Evolutionary conservation across 192 early-diverging fungal genomes (phyloP), one percentile per base, ranked within the genome.

Genomic region (Backusella australiensis): DNA sequence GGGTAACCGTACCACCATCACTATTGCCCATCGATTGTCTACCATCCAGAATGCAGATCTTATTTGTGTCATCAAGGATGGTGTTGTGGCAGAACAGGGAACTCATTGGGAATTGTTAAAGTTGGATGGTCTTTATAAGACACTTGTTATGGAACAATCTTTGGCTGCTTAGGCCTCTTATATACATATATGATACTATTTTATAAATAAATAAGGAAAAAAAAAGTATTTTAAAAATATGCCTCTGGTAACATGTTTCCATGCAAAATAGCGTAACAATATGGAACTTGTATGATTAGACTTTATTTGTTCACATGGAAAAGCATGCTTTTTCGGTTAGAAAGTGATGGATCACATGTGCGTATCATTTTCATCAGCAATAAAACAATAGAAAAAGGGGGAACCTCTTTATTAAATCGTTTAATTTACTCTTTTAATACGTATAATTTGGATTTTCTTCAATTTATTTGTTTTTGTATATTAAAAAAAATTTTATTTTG

Each of bases 11-110:
- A 93, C 93, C 4, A 93, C 92, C 6, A 82, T 94, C 29, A 86
- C 90, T 2, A 90, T 94, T 70, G 91, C 92, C 6, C 91, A 93
- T 80, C 85, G 92, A 29, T 84, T 93, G 15, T 93, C 87, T 65
- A 93, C 91, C 4, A 88, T 92, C 56, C 90, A 90, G 5, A 91
- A 95, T 73, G 91, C 94, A 0, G 92, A 96, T 78, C 75, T 91
- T 72, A 98, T 98, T 76, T 91, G 93, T 34, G 94, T 96, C n/a
- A 88, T 97, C 71, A 81, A 86, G 82, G 77, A 90, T 73, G 93
- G 92, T 17, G 77, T 77, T 11, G 86, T 94, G 52, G 75, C 87
- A 12, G 92, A 96, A 81, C 74, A 82, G 39, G 96, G 96, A 41
- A 91, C 83, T 34, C 95, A 96, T 82, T 86, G 91, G 68, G 86